Base-by-base conservation (phyloP, 257 asterid species). In the Cruciata laevipes region DNA sequence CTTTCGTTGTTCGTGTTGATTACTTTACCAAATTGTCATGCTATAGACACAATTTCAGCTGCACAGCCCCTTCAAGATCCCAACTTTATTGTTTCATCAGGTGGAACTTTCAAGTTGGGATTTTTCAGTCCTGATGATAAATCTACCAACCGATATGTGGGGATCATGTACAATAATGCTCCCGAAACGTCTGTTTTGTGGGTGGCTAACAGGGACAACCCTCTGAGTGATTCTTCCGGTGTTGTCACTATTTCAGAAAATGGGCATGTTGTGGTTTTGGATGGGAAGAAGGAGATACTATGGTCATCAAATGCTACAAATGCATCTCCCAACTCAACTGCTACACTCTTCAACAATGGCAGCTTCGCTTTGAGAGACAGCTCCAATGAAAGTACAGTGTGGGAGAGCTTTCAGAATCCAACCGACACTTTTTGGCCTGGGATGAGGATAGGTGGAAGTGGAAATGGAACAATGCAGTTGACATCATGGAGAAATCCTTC, bases 181-280 rank as follows among this genome's bases (percentile, higher is more conserved):
- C 66, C 71, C 55, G 21, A 42, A 20, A 16, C 5, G 23, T 17
- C 84, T 40, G 65, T 67, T 65, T 63, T 79, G 8, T 85, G 90
- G 90, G 84, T 83, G 32, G 90, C 88, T 18, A 85, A 85, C 58
- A 83, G 83, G 17, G 82, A 83, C 38, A 35, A 12, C 24, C 85
- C 86, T 37, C 65, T 85, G 64, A 63, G 49, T 42, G 85, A 83
- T 61, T 56, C 80, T 1, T 58, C 55, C 0, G 85, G 82, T 51
- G 35, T 69, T 4, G 2, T 81, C 12, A 75, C 80, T 3, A 71
- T 85, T 14, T 74, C 78, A 44, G n/a, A 70, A 27, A 78, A 68
- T 20, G 88, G 91, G 0, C 66, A 79, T 80, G 31, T 83, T 67
- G 76, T 72, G 1, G 70, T 85, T 70, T 64, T 3, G 27, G 56